These are phyloP conservation scores for Pleoardoris graminearum DNA, from an alignment of 2,329 filamentous ascomycete species.

Conservation along the genomic window DNA sequence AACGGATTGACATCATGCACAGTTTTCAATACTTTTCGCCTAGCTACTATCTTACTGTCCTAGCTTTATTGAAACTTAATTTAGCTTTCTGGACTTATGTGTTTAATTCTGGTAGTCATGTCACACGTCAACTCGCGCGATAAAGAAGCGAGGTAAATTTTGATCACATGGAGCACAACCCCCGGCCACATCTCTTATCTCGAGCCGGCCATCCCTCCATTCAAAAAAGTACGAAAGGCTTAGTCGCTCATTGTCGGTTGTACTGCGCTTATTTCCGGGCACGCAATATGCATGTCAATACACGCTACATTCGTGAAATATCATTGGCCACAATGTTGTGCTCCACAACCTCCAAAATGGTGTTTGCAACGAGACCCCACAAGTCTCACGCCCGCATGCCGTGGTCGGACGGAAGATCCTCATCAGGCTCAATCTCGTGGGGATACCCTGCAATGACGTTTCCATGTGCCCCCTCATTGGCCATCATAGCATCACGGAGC, in stretches of 20 bases:
- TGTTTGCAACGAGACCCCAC: neutral
- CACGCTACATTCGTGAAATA: conserved; percentile 9
- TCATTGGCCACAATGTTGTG: conserved; percentile 1
- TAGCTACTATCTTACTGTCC: neutral
- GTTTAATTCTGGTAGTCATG: no score
- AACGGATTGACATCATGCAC: neutral
- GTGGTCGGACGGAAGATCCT: no score
- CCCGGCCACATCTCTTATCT: neutral
- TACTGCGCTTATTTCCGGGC: conserved; percentile 11
- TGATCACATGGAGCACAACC: neutral
- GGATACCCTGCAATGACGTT: conserved; percentile 8
- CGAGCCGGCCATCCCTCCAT: neutral
- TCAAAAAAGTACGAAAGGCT: neutral
- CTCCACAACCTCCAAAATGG: neutral
- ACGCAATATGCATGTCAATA: conserved; percentile 13
- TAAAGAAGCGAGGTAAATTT: neutral
- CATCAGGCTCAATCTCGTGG: neutral
- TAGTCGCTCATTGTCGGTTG: neutral
- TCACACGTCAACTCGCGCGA: neutral
- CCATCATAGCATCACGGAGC: neutral
- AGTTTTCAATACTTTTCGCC: neutral
- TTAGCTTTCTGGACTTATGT: no score
- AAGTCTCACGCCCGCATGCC: neutral
- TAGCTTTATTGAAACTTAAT: no score
- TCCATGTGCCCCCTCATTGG: neutral